Conservation (phyloP, 306 rosid genomes). For the Fragaria iinumae region DNA sequence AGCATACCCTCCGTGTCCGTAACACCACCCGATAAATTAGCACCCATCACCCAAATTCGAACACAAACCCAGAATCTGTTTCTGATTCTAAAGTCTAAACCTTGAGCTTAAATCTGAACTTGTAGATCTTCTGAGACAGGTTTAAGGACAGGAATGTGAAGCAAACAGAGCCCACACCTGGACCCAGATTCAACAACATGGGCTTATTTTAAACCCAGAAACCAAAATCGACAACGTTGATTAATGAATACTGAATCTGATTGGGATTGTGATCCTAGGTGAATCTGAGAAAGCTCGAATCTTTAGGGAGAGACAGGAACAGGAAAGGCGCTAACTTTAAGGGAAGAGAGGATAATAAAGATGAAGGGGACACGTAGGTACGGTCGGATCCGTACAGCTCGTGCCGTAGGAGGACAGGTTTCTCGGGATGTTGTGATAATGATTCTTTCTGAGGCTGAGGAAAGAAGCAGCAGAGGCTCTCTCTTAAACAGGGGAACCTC, state of each 20-base stretch:
- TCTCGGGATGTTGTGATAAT: not conserved
- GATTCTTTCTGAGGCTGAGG: slow-evolving; percentile 7
- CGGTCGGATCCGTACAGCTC: not conserved
- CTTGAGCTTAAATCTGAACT: slow-evolving; percentile 60
- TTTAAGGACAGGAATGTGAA: slow-evolving; percentile 37
- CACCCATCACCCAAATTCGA: slow-evolving; percentile 49
- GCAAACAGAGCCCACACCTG: slow-evolving; percentile 17
- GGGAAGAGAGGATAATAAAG: not conserved
- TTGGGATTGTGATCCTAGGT: not conserved
- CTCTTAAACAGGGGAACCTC: slow-evolving; percentile 1
- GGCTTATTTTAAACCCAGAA: slow-evolving; percentile 22
- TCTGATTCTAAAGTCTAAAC: slow-evolving; percentile 24
- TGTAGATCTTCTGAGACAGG: slow-evolving; percentile 54
- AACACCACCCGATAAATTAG: slow-evolving; percentile 46
- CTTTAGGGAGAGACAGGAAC: not conserved
- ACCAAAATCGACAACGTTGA: not conserved
- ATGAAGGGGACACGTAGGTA: not conserved
- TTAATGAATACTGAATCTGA: not conserved
- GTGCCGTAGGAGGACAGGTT: not conserved
- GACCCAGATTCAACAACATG: slow-evolving; percentile 45
- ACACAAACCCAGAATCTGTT: slow-evolving; percentile 12
- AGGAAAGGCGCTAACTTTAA: not conserved
- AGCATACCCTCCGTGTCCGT: slow-evolving; percentile 37
- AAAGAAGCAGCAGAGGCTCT: not conserved
- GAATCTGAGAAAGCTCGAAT: slow-evolving; percentile 3